Percentiles rank a stretch among this genome's conserved stretches.
Conservation (phyloP, 1,139 yeast species). For the Insectozyma bohioensis region DNA sequence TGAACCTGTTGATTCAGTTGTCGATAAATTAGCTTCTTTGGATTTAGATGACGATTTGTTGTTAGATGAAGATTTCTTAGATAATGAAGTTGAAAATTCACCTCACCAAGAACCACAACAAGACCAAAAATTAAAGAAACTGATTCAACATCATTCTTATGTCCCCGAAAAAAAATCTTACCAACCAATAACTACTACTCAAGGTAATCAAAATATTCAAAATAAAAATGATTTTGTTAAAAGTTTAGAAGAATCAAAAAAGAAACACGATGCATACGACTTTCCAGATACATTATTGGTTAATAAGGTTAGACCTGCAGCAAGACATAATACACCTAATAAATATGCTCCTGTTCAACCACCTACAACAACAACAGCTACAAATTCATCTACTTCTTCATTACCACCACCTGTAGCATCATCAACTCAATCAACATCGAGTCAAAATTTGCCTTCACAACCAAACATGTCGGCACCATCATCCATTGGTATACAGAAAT, state of each 20-base stretch:
- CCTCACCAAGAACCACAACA: slow-evolving; percentile 2
- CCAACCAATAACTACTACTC: slow-evolving; percentile 5
- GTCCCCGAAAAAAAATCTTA: slow-evolving; percentile 8
- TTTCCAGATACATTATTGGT: slow-evolving; percentile 66
- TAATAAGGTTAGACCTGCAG: slow-evolving; percentile 35
- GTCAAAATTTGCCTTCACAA: slow-evolving; percentile 1
- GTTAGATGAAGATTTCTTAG: slow-evolving; percentile 17
- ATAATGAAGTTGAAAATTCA: slow-evolving; percentile 8
- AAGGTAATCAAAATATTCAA: neutral
- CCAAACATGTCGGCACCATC: neutral
- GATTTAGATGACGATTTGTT: slow-evolving; percentile 19
- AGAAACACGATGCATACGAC: slow-evolving; percentile 75
- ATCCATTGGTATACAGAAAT: slow-evolving; percentile 14
- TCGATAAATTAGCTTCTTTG: slow-evolving; percentile 14
- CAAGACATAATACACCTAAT: slow-evolving; percentile 22
- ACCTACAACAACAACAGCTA: slow-evolving; percentile 8
- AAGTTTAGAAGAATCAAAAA: slow-evolving; percentile 46
- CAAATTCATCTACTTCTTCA: slow-evolving; percentile 15
- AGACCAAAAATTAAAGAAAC: slow-evolving; percentile 2
- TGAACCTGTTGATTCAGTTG: neutral
- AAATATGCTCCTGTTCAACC: slow-evolving; percentile 34
- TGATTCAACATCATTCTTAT: slow-evolving; percentile 9
- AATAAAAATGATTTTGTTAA: slow-evolving; percentile 15
- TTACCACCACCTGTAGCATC: slow-evolving; percentile 9
- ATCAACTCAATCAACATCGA: slow-evolving; percentile 9